Percentiles rank a stretch among this genome's conserved stretches.
These are phyloP conservation scores for Pleurotus tuoliensis DNA, from an alignment of 768 basidiomycete genomes.

Conservation along the genomic window DNA sequence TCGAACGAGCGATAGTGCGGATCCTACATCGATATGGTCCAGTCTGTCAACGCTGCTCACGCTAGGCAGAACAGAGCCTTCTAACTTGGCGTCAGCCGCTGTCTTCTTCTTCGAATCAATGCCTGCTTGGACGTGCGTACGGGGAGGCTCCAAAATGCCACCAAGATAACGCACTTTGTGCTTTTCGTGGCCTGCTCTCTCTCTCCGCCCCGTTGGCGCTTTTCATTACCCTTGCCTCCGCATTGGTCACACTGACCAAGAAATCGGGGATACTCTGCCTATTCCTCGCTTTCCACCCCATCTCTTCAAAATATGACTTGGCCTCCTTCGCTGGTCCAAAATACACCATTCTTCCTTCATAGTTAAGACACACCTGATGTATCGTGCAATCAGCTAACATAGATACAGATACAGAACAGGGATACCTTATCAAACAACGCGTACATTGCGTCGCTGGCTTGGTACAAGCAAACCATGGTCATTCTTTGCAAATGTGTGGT, in stretches of 20 bases:
- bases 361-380: constrained; percentile 43
- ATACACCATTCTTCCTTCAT: constrained; percentile 51
- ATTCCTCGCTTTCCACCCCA: constrained; percentile 56
- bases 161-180: not conserved
- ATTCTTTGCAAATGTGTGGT: constrained; percentile 40
- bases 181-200: not conserved
- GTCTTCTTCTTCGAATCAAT: not conserved
- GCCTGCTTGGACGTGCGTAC: not conserved
- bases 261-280: constrained; percentile 66
- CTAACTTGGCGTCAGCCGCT: not conserved
- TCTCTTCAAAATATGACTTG: constrained; percentile 66
- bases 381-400: no score
- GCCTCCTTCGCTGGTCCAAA: constrained; percentile 55
- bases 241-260: constrained; percentile 51
- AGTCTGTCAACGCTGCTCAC: not conserved
- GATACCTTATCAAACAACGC: constrained; percentile 53
- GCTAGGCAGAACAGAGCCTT: not conserved
- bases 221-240: constrained; percentile 13
- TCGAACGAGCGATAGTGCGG: not conserved
- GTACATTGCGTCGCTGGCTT: constrained; percentile 40
- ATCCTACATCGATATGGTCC: not conserved
- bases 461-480: constrained; percentile 66
- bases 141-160: not conserved
- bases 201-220: not conserved
- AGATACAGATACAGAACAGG: no score